Evolutionary conservation across 2,329 filamentous ascomycete genomes (phyloP), one percentile per base, ranked within the genome.

Genomic region (Cryphonectria carpinicola): DNA sequence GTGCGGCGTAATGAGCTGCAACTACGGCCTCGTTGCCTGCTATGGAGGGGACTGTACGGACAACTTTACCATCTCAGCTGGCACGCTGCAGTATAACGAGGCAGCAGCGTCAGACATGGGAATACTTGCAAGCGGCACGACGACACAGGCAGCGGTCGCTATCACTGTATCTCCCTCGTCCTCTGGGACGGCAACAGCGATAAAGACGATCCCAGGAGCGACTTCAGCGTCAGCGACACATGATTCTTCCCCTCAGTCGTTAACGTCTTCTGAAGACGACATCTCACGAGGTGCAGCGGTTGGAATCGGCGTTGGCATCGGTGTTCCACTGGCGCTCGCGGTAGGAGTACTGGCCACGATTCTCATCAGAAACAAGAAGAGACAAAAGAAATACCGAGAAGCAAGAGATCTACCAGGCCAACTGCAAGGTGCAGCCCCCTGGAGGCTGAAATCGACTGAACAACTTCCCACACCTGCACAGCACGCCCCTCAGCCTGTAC

Each of bases 281-380:
- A 37, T 65, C 19, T 28, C 67, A 22, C n/a, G 25, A 37, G 61
- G 61, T 22, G 67, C 61, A 4, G 67, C 25, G 46, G 67, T 25
- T 37, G 67, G 67, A 25, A 69, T 66, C 52, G 61, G 67, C 17
- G 25, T 49, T 5, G 67, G 67, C 19, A 14, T 69, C 11, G 67
- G 62, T 13, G 37, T 66, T 28, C 61, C 67, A 32, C 25, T 69
- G 8, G 52, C 32, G 6, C 22, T 60, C 13, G 52, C 39, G 25
- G 39, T 65, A 37, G 67, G 43, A 8, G 52, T 52, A 10, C 25
- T 69, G 19, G 25, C 49, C 4, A n/a, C 4, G n/a, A 28, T 66
- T 13, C 32, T 69, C 28, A 22, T 69, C 19, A 49, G 35, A 22
- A 32, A 52, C 8, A 58, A 60, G 52, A 65, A 69, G 39, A 54